phyloP scores from a whole-genome alignment of 306 rosid species.

The Pterocarpus macrocarpus region DNA sequence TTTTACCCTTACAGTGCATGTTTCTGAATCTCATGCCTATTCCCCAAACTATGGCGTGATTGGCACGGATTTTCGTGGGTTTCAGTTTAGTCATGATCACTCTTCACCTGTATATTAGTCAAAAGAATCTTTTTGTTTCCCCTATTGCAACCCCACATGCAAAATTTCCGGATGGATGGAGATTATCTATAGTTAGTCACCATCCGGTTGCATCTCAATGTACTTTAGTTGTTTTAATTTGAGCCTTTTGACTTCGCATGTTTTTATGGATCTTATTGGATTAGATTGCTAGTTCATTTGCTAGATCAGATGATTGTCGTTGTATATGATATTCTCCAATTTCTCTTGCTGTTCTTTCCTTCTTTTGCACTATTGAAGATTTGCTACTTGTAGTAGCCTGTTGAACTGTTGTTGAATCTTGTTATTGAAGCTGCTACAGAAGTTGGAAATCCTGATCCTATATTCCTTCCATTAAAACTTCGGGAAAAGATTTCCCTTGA shows the following conservation, averaged over 20 bases:
- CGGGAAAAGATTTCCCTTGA: conserved; percentile 62
- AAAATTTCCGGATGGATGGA: not conserved
- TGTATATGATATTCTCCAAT: not conserved
- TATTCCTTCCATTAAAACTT: conserved; percentile 79
- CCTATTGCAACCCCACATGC: not conserved
- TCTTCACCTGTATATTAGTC: not conserved
- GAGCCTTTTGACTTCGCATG: too few species aligned
- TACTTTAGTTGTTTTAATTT: too few species aligned
- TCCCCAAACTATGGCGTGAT: not conserved
- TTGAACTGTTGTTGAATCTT: conserved; percentile 63
- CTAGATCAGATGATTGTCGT: too few species aligned
- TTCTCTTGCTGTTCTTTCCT: not conserved
- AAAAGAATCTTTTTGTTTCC: not conserved
- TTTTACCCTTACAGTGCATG: conserved; percentile 9
- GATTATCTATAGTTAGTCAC: too few species aligned
- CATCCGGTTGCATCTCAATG: too few species aligned
- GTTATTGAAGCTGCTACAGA: conserved; percentile 77
- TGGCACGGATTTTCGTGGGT: conserved; percentile 13
- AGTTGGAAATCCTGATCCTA: conserved; percentile 91
- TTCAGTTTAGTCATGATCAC: not conserved
- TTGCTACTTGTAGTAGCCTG: conserved; percentile 65
- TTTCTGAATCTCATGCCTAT: not conserved
- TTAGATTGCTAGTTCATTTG: too few species aligned
- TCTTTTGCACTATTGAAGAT: not conserved
- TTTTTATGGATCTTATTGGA: too few species aligned